These are phyloP conservation scores for Colletotrichum liaoningense DNA, from an alignment of 2,329 filamentous ascomycete species.

Conservation along the genomic window DNA sequence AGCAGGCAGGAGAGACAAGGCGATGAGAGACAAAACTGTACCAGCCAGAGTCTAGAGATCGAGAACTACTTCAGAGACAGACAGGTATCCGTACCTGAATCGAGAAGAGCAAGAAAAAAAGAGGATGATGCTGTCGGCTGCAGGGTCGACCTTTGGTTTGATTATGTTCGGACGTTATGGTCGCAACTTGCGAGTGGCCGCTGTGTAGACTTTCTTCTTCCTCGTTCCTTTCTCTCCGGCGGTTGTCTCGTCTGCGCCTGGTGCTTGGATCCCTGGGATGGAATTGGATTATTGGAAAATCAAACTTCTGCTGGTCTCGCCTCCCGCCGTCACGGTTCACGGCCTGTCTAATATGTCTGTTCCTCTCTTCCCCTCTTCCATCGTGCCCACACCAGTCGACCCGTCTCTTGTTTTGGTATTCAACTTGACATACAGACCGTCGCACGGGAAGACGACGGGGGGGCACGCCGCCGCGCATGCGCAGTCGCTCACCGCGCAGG, in stretches of 20 bases:
- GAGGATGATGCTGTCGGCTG: conserved; percentile 9
- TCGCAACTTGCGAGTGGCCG: neutral
- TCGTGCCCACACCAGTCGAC: conserved; percentile 6
- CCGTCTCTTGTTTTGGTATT: conserved; percentile 6
- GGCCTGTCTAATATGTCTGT: conserved; percentile 29
- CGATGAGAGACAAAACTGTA: too few species aligned
- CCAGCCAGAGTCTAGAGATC: neutral
- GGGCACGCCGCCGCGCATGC: neutral
- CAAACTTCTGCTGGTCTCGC: neutral
- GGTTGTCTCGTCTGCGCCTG: neutral
- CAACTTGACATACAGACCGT: conserved; percentile 28
- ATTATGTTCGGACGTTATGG: conserved; percentile 33
- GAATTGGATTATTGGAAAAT: conserved; percentile 22
- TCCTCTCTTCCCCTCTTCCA: neutral
- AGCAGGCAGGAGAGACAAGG: neutral
- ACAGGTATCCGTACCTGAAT: neutral
- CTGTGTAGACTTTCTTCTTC: conserved; percentile 1
- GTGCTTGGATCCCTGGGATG: conserved; percentile 12
- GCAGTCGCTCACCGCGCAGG: conserved; percentile 14
- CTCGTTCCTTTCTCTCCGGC: neutral
- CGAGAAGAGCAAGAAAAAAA: neutral
- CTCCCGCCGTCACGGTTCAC: conserved; percentile 26
- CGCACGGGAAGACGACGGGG: conserved; percentile 23
- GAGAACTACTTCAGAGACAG: neutral
- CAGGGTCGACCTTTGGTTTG: conserved; percentile 31